These are phyloP conservation scores for Alternaria conjuncta DNA, from an alignment of 2,329 filamentous ascomycete species.

Conservation along the genomic window DNA sequence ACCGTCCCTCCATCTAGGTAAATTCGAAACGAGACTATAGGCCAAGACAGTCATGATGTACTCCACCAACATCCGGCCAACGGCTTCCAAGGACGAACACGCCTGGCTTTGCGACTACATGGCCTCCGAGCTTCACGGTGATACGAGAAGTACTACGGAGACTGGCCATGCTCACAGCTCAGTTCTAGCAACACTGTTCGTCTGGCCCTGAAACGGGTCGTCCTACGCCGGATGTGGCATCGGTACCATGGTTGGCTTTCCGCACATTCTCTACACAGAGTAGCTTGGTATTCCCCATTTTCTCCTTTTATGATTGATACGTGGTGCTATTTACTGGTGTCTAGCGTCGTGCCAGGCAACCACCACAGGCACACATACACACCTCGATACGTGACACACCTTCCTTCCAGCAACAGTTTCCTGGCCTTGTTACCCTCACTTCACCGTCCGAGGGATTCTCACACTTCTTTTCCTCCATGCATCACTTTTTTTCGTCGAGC, in stretches of 20 bases:
- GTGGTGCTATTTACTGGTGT: constrained; percentile 37
- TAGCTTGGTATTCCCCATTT: constrained; percentile 32
- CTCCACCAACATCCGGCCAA: constrained; percentile 20
- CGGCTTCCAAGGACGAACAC: constrained; percentile 20
- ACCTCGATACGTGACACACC: constrained; percentile 2
- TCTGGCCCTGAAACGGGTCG: constrained; percentile 8
- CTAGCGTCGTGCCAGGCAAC: constrained; percentile 19
- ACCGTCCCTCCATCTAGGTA: constrained; percentile 23
- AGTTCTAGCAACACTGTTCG: constrained; percentile 11
- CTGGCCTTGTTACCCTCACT: background rate
- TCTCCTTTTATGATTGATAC: constrained; percentile 24
- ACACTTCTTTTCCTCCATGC: background rate
- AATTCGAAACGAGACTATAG: constrained; percentile 29
- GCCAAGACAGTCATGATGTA: constrained; percentile 27
- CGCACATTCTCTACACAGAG: constrained; percentile 24
- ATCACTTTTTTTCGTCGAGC: background rate
- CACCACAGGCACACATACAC: background rate
- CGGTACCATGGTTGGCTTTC: constrained; percentile 27
- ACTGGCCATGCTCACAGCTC: constrained; percentile 14
- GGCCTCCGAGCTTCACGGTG: constrained; percentile 3
- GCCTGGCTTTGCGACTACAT: constrained; percentile 15
- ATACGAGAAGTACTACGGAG: constrained; percentile 5
- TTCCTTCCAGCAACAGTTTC: background rate
- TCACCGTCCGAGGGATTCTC: background rate
- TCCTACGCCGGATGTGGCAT: constrained; percentile 22